phyloP scores from a whole-genome alignment of 2,329 filamentous ascomycete species.

The Fusarium anthophilum region DNA sequence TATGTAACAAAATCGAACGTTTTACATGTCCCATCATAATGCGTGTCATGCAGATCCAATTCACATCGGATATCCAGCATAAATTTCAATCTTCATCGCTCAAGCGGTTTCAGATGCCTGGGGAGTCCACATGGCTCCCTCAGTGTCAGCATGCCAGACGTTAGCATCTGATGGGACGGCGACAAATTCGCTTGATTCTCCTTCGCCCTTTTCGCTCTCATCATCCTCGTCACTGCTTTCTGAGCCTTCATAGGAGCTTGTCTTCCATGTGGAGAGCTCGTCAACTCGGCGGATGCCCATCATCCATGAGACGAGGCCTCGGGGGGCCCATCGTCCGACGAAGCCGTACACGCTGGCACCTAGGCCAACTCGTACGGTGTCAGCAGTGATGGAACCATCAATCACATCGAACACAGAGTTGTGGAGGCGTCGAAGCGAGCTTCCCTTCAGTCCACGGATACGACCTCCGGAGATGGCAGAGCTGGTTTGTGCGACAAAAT shows the following conservation, averaged over 20 bases:
- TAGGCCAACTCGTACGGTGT: slow-evolving; percentile 81
- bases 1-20: slow-evolving; percentile 37
- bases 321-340: slow-evolving; percentile 82
- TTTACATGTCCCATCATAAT: slow-evolving; percentile 41
- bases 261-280: slow-evolving; percentile 65
- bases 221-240: slow-evolving; percentile 50
- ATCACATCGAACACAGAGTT: slow-evolving; percentile 91
- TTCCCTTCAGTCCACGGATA: slow-evolving; percentile 71
- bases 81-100: slow-evolving; percentile 14
- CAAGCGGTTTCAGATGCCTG: slow-evolving; percentile 39
- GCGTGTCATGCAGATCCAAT: slow-evolving; percentile 25
- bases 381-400: slow-evolving; percentile 67
- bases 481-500: slow-evolving; percentile 65
- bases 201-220: slow-evolving; percentile 45
- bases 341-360: slow-evolving; percentile 87
- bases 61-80: slow-evolving; percentile 19
- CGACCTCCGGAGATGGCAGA: slow-evolving; percentile 66
- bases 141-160: slow-evolving; percentile 53
- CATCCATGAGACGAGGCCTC: slow-evolving; percentile 88
- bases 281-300: slow-evolving; percentile 78
- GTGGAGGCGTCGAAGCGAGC: slow-evolving; percentile 80
- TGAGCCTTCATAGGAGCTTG: slow-evolving; percentile 52
- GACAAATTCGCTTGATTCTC: slow-evolving; percentile 58
- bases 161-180: slow-evolving; percentile 56
- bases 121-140: slow-evolving; percentile 58